Base-by-base conservation (phyloP, 495 filamentous ascomycete species). In the Neurospora tetrasperma region DNA sequence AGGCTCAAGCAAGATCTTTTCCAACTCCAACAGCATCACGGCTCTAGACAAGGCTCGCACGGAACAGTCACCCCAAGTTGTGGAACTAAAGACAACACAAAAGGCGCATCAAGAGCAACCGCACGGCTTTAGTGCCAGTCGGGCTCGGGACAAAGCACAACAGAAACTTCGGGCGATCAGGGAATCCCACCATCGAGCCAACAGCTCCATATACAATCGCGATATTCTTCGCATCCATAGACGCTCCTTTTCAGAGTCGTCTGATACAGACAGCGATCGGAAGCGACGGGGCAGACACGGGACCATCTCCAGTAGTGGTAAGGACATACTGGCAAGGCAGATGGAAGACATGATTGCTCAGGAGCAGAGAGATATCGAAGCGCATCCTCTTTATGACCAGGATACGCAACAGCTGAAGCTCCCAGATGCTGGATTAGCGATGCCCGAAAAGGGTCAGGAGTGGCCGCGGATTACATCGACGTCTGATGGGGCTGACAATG, bases 321-420 rank as follows among this genome's bases (percentile, higher is more conserved):
- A 81, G 72, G 87, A 87, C 40, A 84, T 90, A 16, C 80, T 93
- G 8, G 89, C 89, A 72, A 90, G 88, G 75, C 90, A 91, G 73
- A 90, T 93, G 88, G 84, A 86, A 74, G 84, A 88, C n/a, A 86
- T 91, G 83, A 81, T 91, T 14, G 86, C 83, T 5, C 85, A 81
- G 44, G 89, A 89, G 75, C 80, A 80, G 27, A 75, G 78, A 31
- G 83, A 84, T 6, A 80, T 79, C 31, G 79, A 82, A 70, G 72
- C 74, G 23, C 72, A 75, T 42, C 74, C 74, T 35, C 70, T 76
- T 4, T 81, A 79, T 39, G 84, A 82, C 42, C 27, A 70, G 39
- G 77, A 79, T 38, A 70, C 76, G 38, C 69, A 73, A 44, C 73
- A 73, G 46, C 79, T 83, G 46, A 82, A 80, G 75, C 74, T 78